These are phyloP conservation scores for Lathyrus oleraceus DNA, from an alignment of 306 rosid species.

Conservation along the genomic window DNA sequence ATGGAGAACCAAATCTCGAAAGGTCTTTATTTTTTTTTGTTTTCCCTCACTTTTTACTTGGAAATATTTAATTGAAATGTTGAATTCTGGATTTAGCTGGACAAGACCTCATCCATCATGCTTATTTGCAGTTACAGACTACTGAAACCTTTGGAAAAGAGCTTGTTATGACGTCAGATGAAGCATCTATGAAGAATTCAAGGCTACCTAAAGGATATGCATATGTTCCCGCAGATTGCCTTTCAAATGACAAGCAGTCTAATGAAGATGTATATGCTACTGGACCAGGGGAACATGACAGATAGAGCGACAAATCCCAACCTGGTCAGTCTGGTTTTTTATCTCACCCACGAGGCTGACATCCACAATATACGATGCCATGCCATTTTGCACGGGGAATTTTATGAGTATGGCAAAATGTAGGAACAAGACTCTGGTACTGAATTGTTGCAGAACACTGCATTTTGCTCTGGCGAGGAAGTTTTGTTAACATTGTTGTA, in stretches of 20 bases:
- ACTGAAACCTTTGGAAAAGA: constrained; percentile 85
- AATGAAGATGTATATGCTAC: constrained; percentile 61
- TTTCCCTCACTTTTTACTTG: background rate
- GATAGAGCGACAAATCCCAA: constrained; percentile 44
- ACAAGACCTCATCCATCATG: constrained; percentile 35
- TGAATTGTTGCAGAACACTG: constrained; percentile 35
- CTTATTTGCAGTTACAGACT: constrained; percentile 52
- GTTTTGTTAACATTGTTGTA: constrained; percentile 66
- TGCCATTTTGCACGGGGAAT: constrained; percentile 36
- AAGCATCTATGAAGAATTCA: constrained; percentile 91
- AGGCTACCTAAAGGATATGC: constrained; percentile 90
- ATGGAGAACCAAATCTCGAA: constrained; percentile 74
- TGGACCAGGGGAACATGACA: constrained; percentile 53
- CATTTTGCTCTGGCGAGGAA: constrained; percentile 40
- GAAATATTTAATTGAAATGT: constrained; percentile 6
- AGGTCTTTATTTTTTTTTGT: constrained; percentile 48
- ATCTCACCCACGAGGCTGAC: constrained; percentile 38
- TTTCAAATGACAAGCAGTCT: constrained; percentile 74
- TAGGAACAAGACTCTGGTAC: constrained; percentile 40
- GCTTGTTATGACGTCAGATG: constrained; percentile 95
- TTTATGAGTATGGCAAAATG: constrained; percentile 30
- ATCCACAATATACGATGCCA: constrained; percentile 33
- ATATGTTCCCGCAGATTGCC: constrained; percentile 93
- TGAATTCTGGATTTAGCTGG: constrained; percentile 22
- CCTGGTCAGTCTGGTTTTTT: constrained; percentile 35